phyloP scores from a whole-genome alignment of 2,329 filamentous ascomycete species.

The Penicillium sp. region DNA sequence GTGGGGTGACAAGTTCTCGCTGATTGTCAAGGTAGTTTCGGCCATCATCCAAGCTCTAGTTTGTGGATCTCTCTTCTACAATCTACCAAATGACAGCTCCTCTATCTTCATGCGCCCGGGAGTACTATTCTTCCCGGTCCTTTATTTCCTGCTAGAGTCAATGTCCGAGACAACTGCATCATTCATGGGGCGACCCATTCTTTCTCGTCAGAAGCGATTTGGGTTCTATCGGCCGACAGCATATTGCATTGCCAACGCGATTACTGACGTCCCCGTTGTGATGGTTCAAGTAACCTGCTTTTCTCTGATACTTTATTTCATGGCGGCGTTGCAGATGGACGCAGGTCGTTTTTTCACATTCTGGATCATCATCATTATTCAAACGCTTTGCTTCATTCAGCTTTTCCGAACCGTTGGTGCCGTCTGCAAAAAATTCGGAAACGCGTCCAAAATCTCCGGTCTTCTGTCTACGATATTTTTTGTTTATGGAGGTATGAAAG shows the following conservation, averaged over 20 bases:
- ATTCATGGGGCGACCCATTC: slow-evolving; percentile 62
- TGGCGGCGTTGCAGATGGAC: slow-evolving; percentile 53
- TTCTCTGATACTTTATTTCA: slow-evolving; percentile 60
- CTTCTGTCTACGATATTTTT: slow-evolving; percentile 45
- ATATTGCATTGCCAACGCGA: slow-evolving; percentile 56
- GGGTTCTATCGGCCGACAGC: slow-evolving; percentile 63
- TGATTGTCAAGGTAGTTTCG: slow-evolving; percentile 47
- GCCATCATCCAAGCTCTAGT: slow-evolving; percentile 41
- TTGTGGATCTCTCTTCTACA: slow-evolving; percentile 51
- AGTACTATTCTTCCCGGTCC: slow-evolving; percentile 58
- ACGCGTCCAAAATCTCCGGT: slow-evolving; percentile 48
- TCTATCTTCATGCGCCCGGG: slow-evolving; percentile 59
- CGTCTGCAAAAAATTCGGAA: slow-evolving; percentile 46
- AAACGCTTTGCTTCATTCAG: slow-evolving; percentile 52
- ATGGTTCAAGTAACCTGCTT: slow-evolving; percentile 57
- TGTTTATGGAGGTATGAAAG: slow-evolving; percentile 48
- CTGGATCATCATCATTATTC: slow-evolving; percentile 51
- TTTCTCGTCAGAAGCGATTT: slow-evolving; percentile 67
- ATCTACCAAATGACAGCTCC: slow-evolving; percentile 49
- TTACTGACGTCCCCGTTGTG: slow-evolving; percentile 56
- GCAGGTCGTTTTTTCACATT: slow-evolving; percentile 61
- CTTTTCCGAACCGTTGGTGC: slow-evolving; percentile 51
- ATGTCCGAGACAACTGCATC: slow-evolving; percentile 59
- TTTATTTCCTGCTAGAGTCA: slow-evolving; percentile 61
- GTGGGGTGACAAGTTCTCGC: slow-evolving; percentile 51